Base-by-base conservation (phyloP, 2,329 filamentous ascomycete genomes). In the Escovopsis sp. region DNA sequence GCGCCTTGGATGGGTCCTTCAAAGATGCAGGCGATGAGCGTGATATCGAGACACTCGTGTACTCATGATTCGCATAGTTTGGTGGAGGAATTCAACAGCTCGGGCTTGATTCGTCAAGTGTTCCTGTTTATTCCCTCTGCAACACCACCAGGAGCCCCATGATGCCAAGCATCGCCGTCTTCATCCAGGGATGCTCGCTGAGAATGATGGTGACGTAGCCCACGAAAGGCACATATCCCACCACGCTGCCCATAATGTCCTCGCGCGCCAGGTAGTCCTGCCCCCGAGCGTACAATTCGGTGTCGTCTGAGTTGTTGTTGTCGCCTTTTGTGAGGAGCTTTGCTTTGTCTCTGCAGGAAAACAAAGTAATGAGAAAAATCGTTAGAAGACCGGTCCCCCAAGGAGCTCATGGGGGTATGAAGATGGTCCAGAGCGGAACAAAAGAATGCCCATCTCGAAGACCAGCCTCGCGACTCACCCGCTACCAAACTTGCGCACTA, bases 151-250 rank as follows among this genome's bases (percentile, higher is more conserved):
- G 78, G 54, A 95, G 60, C 2, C 89, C 91, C 91, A 98, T 98
- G 40, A 95, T 73, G 2, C 85, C 89, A 55, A 98, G 63, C 80
- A 96, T 85, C 26, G 80, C 89, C 36, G 85, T 93, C 75, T 98
- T 98, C 53, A 96, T 62, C 89, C 89, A 96, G 6, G 91, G 91
- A 59, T 98, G 81, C 61, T 98, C 91, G 48, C 85, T 91, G 48
- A 98, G 69, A 62, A 96, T 69, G 53, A 98, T 98, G 2, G 91
- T 98, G 38, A 96, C 88, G 58, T 96, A 96, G 51, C 91, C 91
- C 12, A 96, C 87, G 55, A 91, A 93, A 0, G 91, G 91, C 44
- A 96, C 80, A 60, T 93, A 98, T 33, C 76, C 91, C 10, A 91
- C 70, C 6, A 96, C 91, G 52, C 84, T 94, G 38, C 91, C 91